Percentiles rank a stretch among this genome's conserved stretches.
These are phyloP conservation scores for Lactifluus subvellereus DNA, from an alignment of 768 basidiomycete species.

Conservation along the genomic window DNA sequence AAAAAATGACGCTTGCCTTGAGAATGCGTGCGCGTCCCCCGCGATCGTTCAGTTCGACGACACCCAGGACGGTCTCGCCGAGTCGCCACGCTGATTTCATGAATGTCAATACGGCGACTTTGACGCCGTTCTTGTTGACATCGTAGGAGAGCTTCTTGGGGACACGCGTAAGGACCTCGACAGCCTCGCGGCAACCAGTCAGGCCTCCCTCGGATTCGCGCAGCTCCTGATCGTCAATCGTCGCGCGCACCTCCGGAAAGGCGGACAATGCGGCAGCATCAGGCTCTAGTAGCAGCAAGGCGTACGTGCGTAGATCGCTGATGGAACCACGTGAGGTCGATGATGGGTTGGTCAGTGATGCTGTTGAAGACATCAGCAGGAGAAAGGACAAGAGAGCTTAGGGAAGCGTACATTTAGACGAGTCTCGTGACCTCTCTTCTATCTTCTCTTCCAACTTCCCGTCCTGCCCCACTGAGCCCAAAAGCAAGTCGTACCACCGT, in stretches of 20 bases:
- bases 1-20: conserved; percentile 45
- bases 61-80: conserved; percentile 87
- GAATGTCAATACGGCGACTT: conserved; percentile 87
- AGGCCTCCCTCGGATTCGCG: conserved; percentile 40
- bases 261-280: conserved; percentile 9
- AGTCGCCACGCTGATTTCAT: conserved; percentile 87
- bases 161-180: conserved; percentile 86
- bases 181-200: conserved; percentile 75
- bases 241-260: conserved; percentile 1
- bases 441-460: conserved; percentile 20
- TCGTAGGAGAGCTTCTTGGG: conserved; percentile 93
- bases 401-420: conserved; percentile 11
- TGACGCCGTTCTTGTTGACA: conserved; percentile 87
- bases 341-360: background rate
- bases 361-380: conserved; percentile 4
- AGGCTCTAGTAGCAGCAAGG: conserved; percentile 17
- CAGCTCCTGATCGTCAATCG: conserved; percentile 26
- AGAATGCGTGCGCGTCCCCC: conserved; percentile 69
- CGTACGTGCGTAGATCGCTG: conserved; percentile 19
- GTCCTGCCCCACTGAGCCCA: conserved; percentile 9
- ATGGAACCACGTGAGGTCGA: conserved; percentile 11
- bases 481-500: conserved; percentile 10
- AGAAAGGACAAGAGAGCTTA: background rate
- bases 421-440: conserved; percentile 10
- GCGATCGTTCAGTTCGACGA: conserved; percentile 79